These are phyloP conservation scores for Thinopyrum elongatum DNA, from an alignment of 176 grass and related monocot genomes.

Conservation along the genomic window DNA sequence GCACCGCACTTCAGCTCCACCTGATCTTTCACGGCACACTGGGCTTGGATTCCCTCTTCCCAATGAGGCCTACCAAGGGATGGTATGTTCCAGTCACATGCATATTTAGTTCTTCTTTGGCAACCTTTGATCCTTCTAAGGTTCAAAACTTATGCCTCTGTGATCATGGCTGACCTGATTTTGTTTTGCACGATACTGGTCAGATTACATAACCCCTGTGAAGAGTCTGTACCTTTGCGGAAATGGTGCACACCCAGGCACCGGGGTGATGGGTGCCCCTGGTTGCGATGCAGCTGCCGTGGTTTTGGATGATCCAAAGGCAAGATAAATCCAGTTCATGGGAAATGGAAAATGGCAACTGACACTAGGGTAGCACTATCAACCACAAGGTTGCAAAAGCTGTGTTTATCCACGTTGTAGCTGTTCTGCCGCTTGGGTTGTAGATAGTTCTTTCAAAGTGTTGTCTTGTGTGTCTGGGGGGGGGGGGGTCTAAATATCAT, in stretches of 20 bases:
- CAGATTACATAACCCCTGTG: constrained; percentile 79
- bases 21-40: constrained; percentile 54
- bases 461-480: too few relatives aligned
- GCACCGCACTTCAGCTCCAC: too few relatives aligned
- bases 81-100: constrained; percentile 45
- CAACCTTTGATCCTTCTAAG: background rate
- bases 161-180: background rate
- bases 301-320: constrained; percentile 65
- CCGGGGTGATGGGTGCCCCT: constrained; percentile 90
- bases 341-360: background rate
- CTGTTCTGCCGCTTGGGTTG: too few relatives aligned
- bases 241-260: constrained; percentile 79
- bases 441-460: background rate
- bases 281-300: constrained; percentile 80
- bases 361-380: background rate
- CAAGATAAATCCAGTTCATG: background rate
- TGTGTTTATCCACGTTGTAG: too few relatives aligned
- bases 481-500: too few relatives aligned
- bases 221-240: constrained; percentile 88
- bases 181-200: constrained; percentile 42
- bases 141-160: background rate
- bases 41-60: constrained; percentile 86
- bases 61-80: constrained; percentile 81
- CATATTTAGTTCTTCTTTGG: background rate
- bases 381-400: background rate